These are phyloP conservation scores for Dactylellina leptospora DNA, from an alignment of 2,329 filamentous ascomycete species.

Conservation along the genomic window DNA sequence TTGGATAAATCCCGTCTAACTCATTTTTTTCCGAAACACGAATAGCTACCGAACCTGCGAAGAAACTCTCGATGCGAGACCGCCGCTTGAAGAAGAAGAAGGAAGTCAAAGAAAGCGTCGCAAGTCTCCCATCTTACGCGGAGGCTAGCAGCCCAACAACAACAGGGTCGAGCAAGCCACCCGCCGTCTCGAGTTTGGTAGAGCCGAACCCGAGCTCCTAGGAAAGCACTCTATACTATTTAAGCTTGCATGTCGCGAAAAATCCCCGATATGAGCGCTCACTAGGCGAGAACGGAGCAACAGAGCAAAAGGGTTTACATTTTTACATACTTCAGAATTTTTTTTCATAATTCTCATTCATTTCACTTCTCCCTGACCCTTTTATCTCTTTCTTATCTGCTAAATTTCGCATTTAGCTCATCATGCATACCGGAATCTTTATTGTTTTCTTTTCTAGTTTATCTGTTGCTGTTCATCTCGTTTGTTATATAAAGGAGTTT, in stretches of 20 bases:
- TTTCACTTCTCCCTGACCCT: constrained; percentile 8
- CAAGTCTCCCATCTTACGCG: constrained; percentile 35
- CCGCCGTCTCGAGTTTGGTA: constrained; percentile 19
- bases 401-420: neutral
- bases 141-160: constrained; percentile 49
- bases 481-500: constrained; percentile 41
- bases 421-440: no score
- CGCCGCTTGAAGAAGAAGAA: constrained; percentile 50
- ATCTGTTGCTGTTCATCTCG: constrained; percentile 9
- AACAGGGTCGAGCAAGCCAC: constrained; percentile 5
- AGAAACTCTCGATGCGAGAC: constrained; percentile 50
- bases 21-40: neutral
- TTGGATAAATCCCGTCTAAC: neutral
- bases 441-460: constrained; percentile 9
- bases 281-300: neutral
- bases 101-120: constrained; percentile 38
- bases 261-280: no score
- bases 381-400: constrained; percentile 1
- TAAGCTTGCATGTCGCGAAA: neutral
- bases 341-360: constrained; percentile 30
- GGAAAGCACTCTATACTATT: neutral
- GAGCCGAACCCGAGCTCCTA: constrained; percentile 38
- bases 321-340: neutral
- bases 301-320: constrained; percentile 3
- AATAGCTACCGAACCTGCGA: constrained; percentile 48